A percentile compares a stretch with the other conserved stretches of the same genome.
Conservation (phyloP, 1,284 basidiomycete species). For the Ganoderma boninense region DNA sequence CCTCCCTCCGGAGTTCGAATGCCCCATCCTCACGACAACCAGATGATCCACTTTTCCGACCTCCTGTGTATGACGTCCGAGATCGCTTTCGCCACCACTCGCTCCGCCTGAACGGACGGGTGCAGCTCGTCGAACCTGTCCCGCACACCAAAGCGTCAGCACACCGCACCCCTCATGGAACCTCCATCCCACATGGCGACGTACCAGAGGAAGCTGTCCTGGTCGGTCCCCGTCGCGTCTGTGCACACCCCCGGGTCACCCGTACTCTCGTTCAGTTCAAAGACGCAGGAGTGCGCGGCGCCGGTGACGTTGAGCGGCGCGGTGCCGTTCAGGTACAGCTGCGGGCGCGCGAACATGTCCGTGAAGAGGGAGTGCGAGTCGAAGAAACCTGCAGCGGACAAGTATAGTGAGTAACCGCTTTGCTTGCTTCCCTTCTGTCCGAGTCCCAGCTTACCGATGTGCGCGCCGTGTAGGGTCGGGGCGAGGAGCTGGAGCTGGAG, state of each 20-base stretch:
- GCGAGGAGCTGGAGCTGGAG: constrained; percentile 42
- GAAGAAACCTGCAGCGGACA: constrained; percentile 50
- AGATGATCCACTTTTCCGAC: constrained; percentile 54
- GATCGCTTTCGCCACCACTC: constrained; percentile 60
- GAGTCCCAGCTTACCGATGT: constrained; percentile 41
- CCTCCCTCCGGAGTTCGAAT: not conserved
- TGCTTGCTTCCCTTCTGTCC: too few relatives aligned
- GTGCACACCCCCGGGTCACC: constrained; percentile 35
- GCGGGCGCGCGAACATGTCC: constrained; percentile 58
- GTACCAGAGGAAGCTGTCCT: constrained; percentile 65
- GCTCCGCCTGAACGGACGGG: constrained; percentile 62
- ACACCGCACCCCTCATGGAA: not conserved
- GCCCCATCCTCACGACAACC: constrained; percentile 50
- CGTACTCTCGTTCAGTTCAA: constrained; percentile 14
- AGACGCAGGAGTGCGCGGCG: constrained; percentile 13
- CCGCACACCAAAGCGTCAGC: not conserved
- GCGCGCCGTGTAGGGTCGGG: constrained; percentile 41
- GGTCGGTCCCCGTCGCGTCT: too few relatives aligned
- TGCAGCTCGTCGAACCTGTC: constrained; percentile 65
- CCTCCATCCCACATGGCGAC: constrained; percentile 28
- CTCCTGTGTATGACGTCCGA: constrained; percentile 52
- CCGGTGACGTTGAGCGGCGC: constrained; percentile 63
- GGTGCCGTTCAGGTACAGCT: constrained; percentile 62
- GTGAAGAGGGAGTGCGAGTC: constrained; percentile 60
- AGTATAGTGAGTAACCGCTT: not conserved